Conservation (phyloP, 768 basidiomycete species). For the Rhizopogon rudus region DNA sequence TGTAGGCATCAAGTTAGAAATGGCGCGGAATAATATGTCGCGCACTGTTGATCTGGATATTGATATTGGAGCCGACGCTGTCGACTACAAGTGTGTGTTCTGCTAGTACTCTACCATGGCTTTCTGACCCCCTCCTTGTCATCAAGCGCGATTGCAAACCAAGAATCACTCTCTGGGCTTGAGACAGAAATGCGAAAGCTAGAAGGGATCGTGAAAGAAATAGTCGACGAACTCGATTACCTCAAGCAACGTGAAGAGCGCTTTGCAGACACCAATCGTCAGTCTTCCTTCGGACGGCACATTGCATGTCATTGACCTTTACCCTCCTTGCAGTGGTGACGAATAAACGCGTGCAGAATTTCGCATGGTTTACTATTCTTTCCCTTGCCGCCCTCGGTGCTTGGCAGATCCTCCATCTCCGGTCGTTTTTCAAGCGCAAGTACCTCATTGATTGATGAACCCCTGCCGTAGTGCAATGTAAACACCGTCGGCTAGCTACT, state of each 20-base stretch:
- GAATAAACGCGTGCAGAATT: conserved; percentile 84
- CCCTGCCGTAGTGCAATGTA: neutral
- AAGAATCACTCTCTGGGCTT: conserved; percentile 90
- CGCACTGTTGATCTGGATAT: conserved; percentile 90
- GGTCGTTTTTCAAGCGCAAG: conserved; percentile 94
- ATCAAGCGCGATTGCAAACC: conserved; percentile 92
- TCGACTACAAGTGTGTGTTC: conserved; percentile 92
- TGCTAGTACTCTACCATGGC: neutral
- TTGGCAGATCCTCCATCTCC: conserved; percentile 95
- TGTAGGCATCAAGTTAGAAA: conserved; percentile 44
- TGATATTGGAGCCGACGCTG: conserved; percentile 96
- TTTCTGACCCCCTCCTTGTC: conserved; percentile 3
- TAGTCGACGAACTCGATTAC: conserved; percentile 90
- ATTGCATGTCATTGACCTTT: neutral
- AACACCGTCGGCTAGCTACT: neutral
- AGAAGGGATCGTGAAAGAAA: conserved; percentile 91
- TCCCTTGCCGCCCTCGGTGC: conserved; percentile 75
- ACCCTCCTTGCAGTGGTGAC: conserved; percentile 67
- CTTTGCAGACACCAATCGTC: conserved; percentile 87
- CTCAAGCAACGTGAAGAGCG: conserved; percentile 85
- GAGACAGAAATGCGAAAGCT: conserved; percentile 99
- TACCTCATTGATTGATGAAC: conserved; percentile 75
- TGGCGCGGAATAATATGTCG: conserved; percentile 44
- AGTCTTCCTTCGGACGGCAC: conserved; percentile 23
- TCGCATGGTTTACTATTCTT: conserved; percentile 84